Conservation (phyloP, 495 filamentous ascomycete genomes). For the Tuber microsphaerosporum region DNA sequence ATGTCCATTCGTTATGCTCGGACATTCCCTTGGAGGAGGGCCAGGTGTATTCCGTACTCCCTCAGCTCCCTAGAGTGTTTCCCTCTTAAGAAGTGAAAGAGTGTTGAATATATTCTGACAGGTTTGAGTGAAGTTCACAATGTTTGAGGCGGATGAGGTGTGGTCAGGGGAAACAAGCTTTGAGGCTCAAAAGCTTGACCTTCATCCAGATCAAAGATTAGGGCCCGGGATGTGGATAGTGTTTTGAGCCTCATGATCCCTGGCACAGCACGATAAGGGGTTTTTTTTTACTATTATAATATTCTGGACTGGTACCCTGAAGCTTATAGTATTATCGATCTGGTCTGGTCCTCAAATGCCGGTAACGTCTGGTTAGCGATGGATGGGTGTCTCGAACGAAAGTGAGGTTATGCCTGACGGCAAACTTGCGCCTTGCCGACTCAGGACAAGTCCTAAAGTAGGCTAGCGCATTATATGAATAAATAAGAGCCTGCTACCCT, state of each 20-base stretch:
- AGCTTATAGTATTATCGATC: not conserved
- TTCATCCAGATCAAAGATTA: not conserved
- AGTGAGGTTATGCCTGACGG: not conserved
- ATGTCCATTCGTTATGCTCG: not conserved
- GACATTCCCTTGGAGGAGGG: not conserved
- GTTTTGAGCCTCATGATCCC: not conserved
- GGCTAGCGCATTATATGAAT: not conserved
- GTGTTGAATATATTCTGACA: not conserved
- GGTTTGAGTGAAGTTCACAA: not conserved
- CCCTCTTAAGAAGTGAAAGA: not conserved
- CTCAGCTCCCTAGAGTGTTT: not conserved
- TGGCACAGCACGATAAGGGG: not conserved
- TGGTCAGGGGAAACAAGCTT: constrained; percentile 11
- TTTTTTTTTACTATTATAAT: not conserved
- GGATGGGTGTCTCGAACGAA: not conserved
- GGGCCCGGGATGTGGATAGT: not conserved
- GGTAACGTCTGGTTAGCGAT: not conserved
- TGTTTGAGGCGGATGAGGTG: not conserved
- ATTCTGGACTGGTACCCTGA: not conserved
- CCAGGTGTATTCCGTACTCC: not conserved
- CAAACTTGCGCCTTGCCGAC: not conserved
- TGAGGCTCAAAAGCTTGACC: constrained; percentile 30
- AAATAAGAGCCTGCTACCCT: not conserved
- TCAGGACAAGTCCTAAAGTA: not conserved
- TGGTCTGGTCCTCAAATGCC: not conserved